Percentiles rank a stretch among this genome's conserved stretches.
These are phyloP conservation scores for Trichomonas vaginalis DNA, from an alignment of 208 protist species.

Conservation along the genomic window DNA sequence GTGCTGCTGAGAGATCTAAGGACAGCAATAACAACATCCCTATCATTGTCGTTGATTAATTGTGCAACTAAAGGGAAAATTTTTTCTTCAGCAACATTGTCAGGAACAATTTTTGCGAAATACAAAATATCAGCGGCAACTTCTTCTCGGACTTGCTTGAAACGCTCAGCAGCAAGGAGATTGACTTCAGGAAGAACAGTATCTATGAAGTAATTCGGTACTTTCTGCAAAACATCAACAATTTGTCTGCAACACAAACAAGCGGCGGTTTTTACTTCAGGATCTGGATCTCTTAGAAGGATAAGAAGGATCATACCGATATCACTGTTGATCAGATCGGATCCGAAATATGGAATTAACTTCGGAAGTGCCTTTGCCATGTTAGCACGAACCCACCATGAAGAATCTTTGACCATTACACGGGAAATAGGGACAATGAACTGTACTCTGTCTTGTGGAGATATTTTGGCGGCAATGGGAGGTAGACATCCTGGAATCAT, in stretches of 20 bases:
- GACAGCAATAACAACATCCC: neutral
- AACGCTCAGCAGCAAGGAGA: neutral
- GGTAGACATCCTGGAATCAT: slow-evolving; percentile 5
- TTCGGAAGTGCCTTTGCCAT: neutral
- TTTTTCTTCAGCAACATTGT: neutral
- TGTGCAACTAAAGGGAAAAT: neutral
- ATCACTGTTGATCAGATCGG: neutral
- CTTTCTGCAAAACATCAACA: neutral
- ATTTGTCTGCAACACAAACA: neutral
- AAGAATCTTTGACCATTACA: neutral
- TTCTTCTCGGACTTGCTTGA: slow-evolving; percentile 13
- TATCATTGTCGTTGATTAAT: neutral
- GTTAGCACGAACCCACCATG: neutral
- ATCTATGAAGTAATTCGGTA: neutral
- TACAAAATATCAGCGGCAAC: neutral
- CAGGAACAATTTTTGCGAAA: neutral
- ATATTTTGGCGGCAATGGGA: neutral
- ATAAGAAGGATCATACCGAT: neutral
- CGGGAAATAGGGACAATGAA: neutral
- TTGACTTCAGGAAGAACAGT: neutral
- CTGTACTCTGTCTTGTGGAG: neutral
- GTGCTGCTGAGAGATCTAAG: neutral
- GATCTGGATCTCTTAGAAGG: neutral
- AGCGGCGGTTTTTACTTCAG: slow-evolving; percentile 11
- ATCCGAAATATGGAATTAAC: neutral